phyloP scores from a whole-genome alignment of 2,329 filamentous ascomycete genomes.

The Diaporthe sp. region DNA sequence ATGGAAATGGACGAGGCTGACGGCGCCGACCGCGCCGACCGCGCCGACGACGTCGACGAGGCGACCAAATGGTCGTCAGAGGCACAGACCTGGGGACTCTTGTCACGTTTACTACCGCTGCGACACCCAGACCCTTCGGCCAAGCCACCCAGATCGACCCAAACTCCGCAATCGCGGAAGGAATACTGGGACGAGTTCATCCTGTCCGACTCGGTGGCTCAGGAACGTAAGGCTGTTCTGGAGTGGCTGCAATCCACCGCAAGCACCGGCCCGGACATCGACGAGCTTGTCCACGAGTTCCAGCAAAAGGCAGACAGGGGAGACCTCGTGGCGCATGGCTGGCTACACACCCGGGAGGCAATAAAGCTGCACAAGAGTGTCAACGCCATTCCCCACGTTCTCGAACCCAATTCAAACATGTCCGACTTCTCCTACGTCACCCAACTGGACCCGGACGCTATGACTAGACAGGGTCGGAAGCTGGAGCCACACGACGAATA shows the following conservation, averaged over 20 bases:
- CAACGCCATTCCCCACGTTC: slow-evolving; percentile 71
- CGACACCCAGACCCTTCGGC: slow-evolving; percentile 63
- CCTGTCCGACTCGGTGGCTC: slow-evolving; percentile 75
- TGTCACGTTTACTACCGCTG: slow-evolving; percentile 78
- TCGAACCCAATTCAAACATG: slow-evolving; percentile 72
- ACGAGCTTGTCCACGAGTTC: slow-evolving; percentile 79
- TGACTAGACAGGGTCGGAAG: slow-evolving; percentile 79
- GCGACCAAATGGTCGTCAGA: slow-evolving; percentile 81
- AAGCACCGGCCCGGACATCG: slow-evolving; percentile 75
- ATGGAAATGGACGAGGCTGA: slow-evolving; percentile 67
- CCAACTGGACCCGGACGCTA: slow-evolving; percentile 91
- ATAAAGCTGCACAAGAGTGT: slow-evolving; percentile 92
- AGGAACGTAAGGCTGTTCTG: slow-evolving; percentile 82
- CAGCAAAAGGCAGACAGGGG: slow-evolving; percentile 81
- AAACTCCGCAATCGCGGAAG: slow-evolving; percentile 41
- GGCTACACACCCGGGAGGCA: slow-evolving; percentile 89
- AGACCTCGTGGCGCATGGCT: slow-evolving; percentile 86
- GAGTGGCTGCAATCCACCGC: slow-evolving; percentile 88
- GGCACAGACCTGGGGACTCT: slow-evolving; percentile 88
- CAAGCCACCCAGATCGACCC: slow-evolving; percentile 39
- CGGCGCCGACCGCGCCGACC: slow-evolving; percentile 48
- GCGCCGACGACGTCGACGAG: slow-evolving; percentile 50
- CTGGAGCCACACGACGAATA: slow-evolving; percentile 87
- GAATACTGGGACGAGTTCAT: slow-evolving; percentile 78
- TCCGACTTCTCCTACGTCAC: slow-evolving; percentile 75